These are phyloP conservation scores for Borovskyia barvae DNA, from an alignment of 208 protist genomes.

Conservation along the genomic window DNA sequence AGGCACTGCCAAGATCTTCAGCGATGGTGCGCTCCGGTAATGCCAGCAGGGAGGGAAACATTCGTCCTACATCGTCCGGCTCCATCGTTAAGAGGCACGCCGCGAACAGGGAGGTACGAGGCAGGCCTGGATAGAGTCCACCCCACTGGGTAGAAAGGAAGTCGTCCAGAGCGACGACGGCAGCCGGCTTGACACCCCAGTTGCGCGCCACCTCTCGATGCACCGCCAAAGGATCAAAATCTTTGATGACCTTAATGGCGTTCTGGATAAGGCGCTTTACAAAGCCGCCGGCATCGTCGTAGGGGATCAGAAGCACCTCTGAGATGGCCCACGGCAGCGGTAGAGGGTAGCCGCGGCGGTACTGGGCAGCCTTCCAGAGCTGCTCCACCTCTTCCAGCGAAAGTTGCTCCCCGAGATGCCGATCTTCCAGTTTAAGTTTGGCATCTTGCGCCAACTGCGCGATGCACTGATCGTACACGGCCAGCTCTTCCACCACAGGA, in stretches of 20 bases:
- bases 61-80: slow-evolving; percentile 70
- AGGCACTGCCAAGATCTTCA: slow-evolving; percentile 74
- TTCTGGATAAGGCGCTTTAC: slow-evolving; percentile 75
- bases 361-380: slow-evolving; percentile 58
- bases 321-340: slow-evolving; percentile 61
- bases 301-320: slow-evolving; percentile 37
- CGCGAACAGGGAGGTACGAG: slow-evolving; percentile 65
- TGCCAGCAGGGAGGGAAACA: slow-evolving; percentile 38
- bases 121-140: slow-evolving; percentile 60
- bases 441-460: slow-evolving; percentile 23
- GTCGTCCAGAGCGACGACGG: slow-evolving; percentile 76
- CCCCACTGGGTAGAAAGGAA: slow-evolving; percentile 48
- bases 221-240: slow-evolving; percentile 47
- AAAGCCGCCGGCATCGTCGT: slow-evolving; percentile 64
- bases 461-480: slow-evolving; percentile 53
- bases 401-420: slow-evolving; percentile 54
- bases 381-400: slow-evolving; percentile 71
- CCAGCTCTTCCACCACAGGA: slow-evolving; percentile 75
- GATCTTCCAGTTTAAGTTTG: slow-evolving; percentile 40
- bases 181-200: slow-evolving; percentile 76
- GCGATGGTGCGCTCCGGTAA: slow-evolving; percentile 53
- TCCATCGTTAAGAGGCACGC: slow-evolving; percentile 72
- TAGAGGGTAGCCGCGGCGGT: slow-evolving; percentile 39
- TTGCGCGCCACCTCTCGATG: slow-evolving; percentile 77
- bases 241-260: slow-evolving; percentile 46